phyloP scores from a whole-genome alignment of 2,329 filamentous ascomycete genomes.

The Aspergillus fructus region DNA sequence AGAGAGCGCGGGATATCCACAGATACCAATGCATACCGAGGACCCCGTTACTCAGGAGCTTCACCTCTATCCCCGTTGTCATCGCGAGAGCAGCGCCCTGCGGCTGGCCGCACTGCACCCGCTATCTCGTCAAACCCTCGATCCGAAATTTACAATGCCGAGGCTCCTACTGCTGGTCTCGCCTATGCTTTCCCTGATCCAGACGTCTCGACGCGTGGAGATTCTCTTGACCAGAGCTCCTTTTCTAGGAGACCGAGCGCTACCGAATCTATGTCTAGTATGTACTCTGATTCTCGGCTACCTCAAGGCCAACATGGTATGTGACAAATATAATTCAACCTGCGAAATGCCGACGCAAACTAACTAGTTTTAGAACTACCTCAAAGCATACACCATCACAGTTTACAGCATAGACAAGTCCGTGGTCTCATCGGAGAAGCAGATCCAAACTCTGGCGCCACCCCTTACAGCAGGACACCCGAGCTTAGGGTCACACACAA shows the following conservation, averaged over 20 bases:
- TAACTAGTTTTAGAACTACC: conserved; percentile 42
- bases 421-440: conserved; percentile 47
- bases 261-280: conserved; percentile 48
- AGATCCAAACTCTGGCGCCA: conserved; percentile 41
- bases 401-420: conserved; percentile 49
- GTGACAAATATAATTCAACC: conserved; percentile 13
- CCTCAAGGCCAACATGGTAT: conserved; percentile 50
- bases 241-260: conserved; percentile 48
- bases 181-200: conserved; percentile 53
- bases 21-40: conserved; percentile 39
- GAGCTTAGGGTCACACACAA: conserved; percentile 52
- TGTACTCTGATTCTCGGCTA: conserved; percentile 47
- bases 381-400: conserved; percentile 49
- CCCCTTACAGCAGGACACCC: conserved; percentile 51
- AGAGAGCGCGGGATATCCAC: conserved; percentile 43
- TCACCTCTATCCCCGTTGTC: conserved; percentile 44
- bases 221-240: conserved; percentile 32
- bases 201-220: conserved; percentile 38
- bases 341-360: background rate
- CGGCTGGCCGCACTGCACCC: conserved; percentile 48
- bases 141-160: conserved; percentile 51
- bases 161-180: conserved; percentile 50
- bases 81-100: conserved; percentile 41
- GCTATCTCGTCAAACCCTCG: conserved; percentile 50
- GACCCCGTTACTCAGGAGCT: conserved; percentile 40